Evolutionary conservation across 495 filamentous ascomycete species (phyloP).

Genomic region (Penicillium bialowiezense): DNA sequence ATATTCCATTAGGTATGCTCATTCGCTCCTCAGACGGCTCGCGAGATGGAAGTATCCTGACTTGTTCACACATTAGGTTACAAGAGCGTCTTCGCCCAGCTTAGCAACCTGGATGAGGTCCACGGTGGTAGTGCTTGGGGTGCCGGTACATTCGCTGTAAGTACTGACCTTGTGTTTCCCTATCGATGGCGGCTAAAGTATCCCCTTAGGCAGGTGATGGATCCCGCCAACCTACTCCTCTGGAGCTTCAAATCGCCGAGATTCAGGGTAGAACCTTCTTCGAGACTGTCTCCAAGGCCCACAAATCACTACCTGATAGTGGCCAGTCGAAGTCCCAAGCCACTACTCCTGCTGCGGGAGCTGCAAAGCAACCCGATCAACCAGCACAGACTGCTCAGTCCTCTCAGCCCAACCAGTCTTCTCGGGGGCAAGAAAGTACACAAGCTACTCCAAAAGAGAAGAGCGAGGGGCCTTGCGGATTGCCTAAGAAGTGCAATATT

Average conservation of each 20-base stretch:
- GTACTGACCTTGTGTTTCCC: slow-evolving; percentile 13
- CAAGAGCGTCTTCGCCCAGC: slow-evolving; percentile 66
- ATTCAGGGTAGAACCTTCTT: slow-evolving; percentile 88
- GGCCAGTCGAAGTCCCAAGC: slow-evolving; percentile 33
- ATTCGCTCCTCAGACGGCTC: too few species aligned
- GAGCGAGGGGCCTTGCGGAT: too few species aligned
- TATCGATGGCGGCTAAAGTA: neutral
- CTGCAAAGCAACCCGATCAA: too few species aligned
- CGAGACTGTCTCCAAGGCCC: slow-evolving; percentile 69
- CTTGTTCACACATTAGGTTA: too few species aligned
- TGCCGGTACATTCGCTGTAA: slow-evolving; percentile 85
- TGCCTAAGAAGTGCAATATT: too few species aligned
- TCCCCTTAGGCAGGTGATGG: slow-evolving; percentile 60
- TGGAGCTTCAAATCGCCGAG: slow-evolving; percentile 74
- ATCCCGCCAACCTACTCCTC: slow-evolving; percentile 69
- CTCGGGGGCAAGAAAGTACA: too few species aligned
- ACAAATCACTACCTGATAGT: slow-evolving; percentile 79
- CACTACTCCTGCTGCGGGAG: too few species aligned
- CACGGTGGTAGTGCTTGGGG: slow-evolving; percentile 91
- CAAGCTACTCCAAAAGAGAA: too few species aligned
- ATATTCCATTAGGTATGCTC: slow-evolving; percentile 91
- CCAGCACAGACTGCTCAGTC: too few species aligned
- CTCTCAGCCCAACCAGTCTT: too few species aligned
- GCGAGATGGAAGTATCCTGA: too few species aligned
- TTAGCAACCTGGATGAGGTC: slow-evolving; percentile 70